These are phyloP conservation scores for bread wheat (Triticum aestivum) DNA, from an alignment of 176 grass and related monocot species.

Conservation along the genomic window IWGSC_CS_RefSeq_v2.1 NC_057812.1:529938-530437, in stretches of 20 bases:
- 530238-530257: not conserved
- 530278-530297: too few relatives aligned
- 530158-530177: too few relatives aligned
- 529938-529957: not conserved
- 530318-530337: too few relatives aligned
- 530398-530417: too few relatives aligned
- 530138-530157: not conserved
- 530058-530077: conserved; percentile 28
- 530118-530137: not conserved
- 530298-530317: too few relatives aligned
- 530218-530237: not conserved
- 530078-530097: not conserved
- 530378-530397: too few relatives aligned
- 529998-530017: too few relatives aligned
- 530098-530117: not conserved
- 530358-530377: too few relatives aligned
- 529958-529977: not conserved
- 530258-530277: too few relatives aligned
- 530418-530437: too few relatives aligned
- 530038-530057: conserved; percentile 28
- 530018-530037: not conserved
- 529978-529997: not conserved
- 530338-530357: too few relatives aligned
- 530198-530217: not conserved
- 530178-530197: not conserved